Evolutionary conservation across 495 filamentous ascomycete species (phyloP), one percentile per base, ranked within the genome.

Genomic region (Penicillium samsonianum): DNA sequence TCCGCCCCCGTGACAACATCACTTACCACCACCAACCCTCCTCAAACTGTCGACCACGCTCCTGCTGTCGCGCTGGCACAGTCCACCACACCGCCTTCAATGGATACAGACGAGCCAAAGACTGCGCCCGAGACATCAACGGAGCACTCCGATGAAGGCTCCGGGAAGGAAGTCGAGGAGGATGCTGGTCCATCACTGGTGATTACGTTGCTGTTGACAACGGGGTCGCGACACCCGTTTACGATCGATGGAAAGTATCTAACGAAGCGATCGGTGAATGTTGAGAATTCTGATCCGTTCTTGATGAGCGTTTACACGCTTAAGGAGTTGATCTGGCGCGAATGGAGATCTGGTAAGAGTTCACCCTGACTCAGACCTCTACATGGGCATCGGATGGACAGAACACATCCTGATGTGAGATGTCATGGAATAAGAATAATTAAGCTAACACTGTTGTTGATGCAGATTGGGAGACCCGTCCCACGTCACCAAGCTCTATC

Each of bases 311-410:
- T 95, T 14, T 96, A 96, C 66, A 93, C 89, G 8, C 68, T 96
- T 50, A 96, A 96, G 72, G 91, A 96, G 67, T 73, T 96, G 70
- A 95, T 96, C 59, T 83, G 91, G 80, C 76, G 90, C 64, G 92
- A 95, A 64, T 96, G 92, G 92, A 80, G 90, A 62, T 84, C 86
- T 61, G 84, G 84, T 86, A 71, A 70, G 72, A 17, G 50, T 43
- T 56, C 43, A 23, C 49, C 45, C 30, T 11, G 30, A 33, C 10
- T 10, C 10, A 33, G 28, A 14, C 28, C 9, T 33, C 16, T 17
- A 30, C 17, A 31, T 31, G 3, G 44, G 3, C 4, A 14, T 48
- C 3, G 26, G 25, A 47, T 47, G 44, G 19, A 8, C 37, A 22
- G n/a, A 30, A 17, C 8, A 3, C 25, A 52, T 54, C 23, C 17